A percentile compares a stretch with the other conserved stretches of the same genome.
phyloP scores from a whole-genome alignment of 1,284 basidiomycete species.

The Phylloboletellus chloephorus region DNA sequence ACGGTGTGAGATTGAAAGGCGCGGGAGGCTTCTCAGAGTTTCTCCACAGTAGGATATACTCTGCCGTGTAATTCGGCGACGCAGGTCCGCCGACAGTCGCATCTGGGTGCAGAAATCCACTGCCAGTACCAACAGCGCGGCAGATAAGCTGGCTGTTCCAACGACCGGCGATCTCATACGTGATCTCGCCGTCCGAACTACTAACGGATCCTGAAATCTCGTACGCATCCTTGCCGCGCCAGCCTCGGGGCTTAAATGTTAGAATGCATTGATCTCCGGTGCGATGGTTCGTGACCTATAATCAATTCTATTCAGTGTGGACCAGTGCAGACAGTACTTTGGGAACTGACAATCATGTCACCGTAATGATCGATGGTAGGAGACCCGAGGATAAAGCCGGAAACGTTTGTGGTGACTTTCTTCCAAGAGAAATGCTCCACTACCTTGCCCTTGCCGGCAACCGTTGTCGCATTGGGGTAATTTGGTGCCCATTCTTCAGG shows the following conservation, averaged over 20 bases:
- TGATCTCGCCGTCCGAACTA: conserved; percentile 60
- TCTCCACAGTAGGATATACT: conserved; percentile 86
- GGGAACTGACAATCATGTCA: conserved; percentile 75
- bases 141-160: conserved; percentile 96
- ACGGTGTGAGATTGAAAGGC: conserved; percentile 95
- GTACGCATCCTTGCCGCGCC: conserved; percentile 87
- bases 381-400: conserved; percentile 89
- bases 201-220: conserved; percentile 88
- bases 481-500: conserved; percentile 58
- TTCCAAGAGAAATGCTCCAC: conserved; percentile 90
- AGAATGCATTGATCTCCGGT: conserved; percentile 87
- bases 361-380: conserved; percentile 98
- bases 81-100: conserved; percentile 44
- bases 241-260: conserved; percentile 94
- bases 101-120: conserved; percentile 73
- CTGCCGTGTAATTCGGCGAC: conserved; percentile 47
- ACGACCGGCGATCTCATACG: conserved; percentile 90
- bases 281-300: conserved; percentile 82
- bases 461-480: conserved; percentile 51
- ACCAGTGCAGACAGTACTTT: background rate
- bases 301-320: background rate
- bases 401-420: conserved; percentile 91
- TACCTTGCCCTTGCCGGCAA: conserved; percentile 45
- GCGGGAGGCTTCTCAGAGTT: conserved; percentile 83
- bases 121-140: conserved; percentile 61